These are phyloP conservation scores for Cercis canadensis DNA, from an alignment of 306 rosid species.

Conservation along the genomic window DNA sequence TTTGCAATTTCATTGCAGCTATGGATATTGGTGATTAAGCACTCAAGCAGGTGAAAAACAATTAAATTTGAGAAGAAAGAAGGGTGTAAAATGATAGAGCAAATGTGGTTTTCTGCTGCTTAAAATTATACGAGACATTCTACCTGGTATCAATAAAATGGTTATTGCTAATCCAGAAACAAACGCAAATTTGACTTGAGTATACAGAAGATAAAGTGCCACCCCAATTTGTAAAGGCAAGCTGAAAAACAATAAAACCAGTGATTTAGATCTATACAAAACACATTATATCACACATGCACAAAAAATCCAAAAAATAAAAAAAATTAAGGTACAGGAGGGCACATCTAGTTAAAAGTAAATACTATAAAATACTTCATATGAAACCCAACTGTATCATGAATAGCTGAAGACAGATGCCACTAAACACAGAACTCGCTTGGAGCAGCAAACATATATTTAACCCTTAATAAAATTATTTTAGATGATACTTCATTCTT, in stretches of 20 bases:
- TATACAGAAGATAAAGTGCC: constrained; percentile 85
- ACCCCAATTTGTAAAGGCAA: constrained; percentile 95
- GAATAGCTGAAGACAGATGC: constrained; percentile 3
- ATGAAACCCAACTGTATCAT: not conserved
- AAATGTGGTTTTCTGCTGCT: not conserved
- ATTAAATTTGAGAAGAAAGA: not conserved
- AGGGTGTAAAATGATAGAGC: not conserved
- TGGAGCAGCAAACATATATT: constrained; percentile 5
- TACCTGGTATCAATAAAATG: constrained; percentile 92
- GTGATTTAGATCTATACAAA: constrained; percentile 26
- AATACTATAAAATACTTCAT: constrained; percentile 5
- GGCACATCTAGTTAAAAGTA: not conserved
- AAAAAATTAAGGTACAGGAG: constrained; percentile 4
- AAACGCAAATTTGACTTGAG: constrained; percentile 94
- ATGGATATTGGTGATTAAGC: too few relatives aligned
- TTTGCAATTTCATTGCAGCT: constrained; percentile 4
- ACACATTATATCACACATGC: constrained; percentile 14
- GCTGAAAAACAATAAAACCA: constrained; percentile 63
- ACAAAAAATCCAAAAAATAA: not conserved
- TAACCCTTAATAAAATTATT: not conserved
- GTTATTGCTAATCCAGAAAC: constrained; percentile 89
- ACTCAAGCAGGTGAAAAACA: constrained; percentile 24
- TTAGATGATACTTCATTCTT: not conserved
- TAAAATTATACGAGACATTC: not conserved
- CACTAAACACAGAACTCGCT: constrained; percentile 7